These are phyloP conservation scores for Aspergillus niger DNA, from an alignment of 2,329 filamentous ascomycete genomes.

Conservation along the genomic window DNA sequence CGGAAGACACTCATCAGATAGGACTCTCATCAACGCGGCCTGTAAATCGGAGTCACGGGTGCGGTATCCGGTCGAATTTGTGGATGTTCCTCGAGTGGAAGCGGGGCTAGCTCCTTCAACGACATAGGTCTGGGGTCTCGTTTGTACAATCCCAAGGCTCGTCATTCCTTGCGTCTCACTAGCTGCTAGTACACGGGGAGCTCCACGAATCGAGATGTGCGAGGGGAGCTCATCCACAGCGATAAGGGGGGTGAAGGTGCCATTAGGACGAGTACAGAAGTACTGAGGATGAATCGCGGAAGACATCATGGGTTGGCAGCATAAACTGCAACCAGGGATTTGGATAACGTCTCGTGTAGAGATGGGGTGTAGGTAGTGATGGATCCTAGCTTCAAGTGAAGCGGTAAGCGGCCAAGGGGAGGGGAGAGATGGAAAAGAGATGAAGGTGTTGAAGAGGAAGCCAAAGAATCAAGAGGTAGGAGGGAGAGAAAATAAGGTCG, in stretches of 20 bases:
- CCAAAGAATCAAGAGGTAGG: conserved; percentile 9
- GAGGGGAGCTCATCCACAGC: conserved; percentile 49
- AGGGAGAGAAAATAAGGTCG: conserved; percentile 12
- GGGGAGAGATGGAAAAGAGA: background rate
- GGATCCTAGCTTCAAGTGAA: background rate
- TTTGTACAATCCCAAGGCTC: conserved; percentile 39
- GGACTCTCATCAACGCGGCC: conserved; percentile 21
- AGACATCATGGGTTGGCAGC: conserved; percentile 21
- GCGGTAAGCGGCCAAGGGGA: background rate
- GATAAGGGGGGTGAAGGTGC: conserved; percentile 45
- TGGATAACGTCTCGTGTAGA: background rate
- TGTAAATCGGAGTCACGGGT: conserved; percentile 23
- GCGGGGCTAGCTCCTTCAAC: conserved; percentile 29
- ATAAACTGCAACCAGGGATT: background rate
- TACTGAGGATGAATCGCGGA: conserved; percentile 40
- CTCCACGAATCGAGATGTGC: conserved; percentile 38
- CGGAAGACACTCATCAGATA: conserved; percentile 25
- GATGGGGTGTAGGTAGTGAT: background rate
- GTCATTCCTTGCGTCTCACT: conserved; percentile 48
- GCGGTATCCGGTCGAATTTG: conserved; percentile 13
- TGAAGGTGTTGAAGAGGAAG: conserved; percentile 11
- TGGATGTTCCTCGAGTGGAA: conserved; percentile 11
- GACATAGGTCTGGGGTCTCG: conserved; percentile 37
- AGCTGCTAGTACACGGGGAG: conserved; percentile 38
- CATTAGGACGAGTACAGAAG: conserved; percentile 46